Base-by-base conservation (phyloP, 768 basidiomycete species). In the Ramaria rubella region DNA sequence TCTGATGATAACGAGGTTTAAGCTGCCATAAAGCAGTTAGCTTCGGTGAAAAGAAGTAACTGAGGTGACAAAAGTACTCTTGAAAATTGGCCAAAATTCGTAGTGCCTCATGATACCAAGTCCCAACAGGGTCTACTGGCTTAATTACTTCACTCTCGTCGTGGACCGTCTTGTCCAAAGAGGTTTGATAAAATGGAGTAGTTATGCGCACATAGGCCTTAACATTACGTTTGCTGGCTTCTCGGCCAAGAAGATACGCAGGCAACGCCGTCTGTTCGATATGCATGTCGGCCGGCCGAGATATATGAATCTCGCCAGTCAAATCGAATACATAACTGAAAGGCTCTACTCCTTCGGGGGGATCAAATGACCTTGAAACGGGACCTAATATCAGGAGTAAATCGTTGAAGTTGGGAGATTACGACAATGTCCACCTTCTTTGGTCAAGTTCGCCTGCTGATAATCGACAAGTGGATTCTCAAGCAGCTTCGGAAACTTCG, bases 61-160 rank as follows among this genome's bases (percentile, higher is more conserved):
- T 52, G 57, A 45, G 42, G 11, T 24, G 12, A 14, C 21, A 54
- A n/a, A 71, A 78, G 54, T 63, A 90, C 90, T 81, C 80, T 59
- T 82, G 75, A 55, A 92, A 88, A 5, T 83, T 81, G 21, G 84
- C 87, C 59, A 93, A 67, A 67, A 80, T 80, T 31, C 90, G 79
- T 24, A 88, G 72, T 1, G 87, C 82, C 72, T 93, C 91, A 62
- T 94, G 91, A 88, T 90, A 93, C 91, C 91, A 94, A 17, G 74
- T 81, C 17, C 91, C 90, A 58, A 83, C 70, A 5, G 81, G 78
- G 44, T 83, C 85, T 19, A 74, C 70, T 11, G 91, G 90, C 64
- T 87, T 86, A 48, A 83, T 70, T 56, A 86, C 83, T 45, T 87
- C 85, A 66, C 83, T 85, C 73, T 92, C 91, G 52, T 81, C 74